Evolutionary conservation across 2,329 filamentous ascomycete species (phyloP).

Genomic region (Penicillium sp.): DNA sequence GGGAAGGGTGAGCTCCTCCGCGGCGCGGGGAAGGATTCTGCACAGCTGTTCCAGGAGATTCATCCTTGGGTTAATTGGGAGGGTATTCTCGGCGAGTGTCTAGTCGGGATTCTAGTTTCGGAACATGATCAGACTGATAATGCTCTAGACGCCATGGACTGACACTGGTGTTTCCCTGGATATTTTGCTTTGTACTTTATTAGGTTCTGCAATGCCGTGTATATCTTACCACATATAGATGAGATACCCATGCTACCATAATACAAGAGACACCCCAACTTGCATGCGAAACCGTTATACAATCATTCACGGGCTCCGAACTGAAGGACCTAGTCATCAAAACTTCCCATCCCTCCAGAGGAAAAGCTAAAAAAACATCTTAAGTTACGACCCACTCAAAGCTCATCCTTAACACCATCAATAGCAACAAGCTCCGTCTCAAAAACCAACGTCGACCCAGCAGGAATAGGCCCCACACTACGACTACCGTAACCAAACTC

Average conservation of each 20-base stretch:
- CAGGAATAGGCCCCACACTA: constrained; percentile 76
- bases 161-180: constrained; percentile 20
- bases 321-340: neutral
- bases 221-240: constrained; percentile 16
- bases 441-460: constrained; percentile 77
- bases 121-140: constrained; percentile 47
- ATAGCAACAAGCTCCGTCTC: constrained; percentile 88
- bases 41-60: constrained; percentile 59
- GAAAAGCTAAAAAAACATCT: neutral
- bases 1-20: constrained; percentile 61
- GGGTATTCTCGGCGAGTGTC: constrained; percentile 59
- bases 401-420: constrained; percentile 61
- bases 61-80: constrained; percentile 69
- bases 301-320: neutral
- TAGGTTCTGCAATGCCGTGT: constrained; percentile 1
- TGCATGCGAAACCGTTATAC: neutral
- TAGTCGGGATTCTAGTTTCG: constrained; percentile 59
- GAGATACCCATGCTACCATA: constrained; percentile 15
- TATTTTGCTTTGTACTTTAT: constrained; percentile 1
- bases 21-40: constrained; percentile 64
- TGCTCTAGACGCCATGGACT: constrained; percentile 59
- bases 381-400: constrained; percentile 28
- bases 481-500: constrained; percentile 76
- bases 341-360: neutral
- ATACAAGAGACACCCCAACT: neutral